Percentiles rank a stretch among this genome's conserved stretches.
phyloP scores from a whole-genome alignment of 1,284 basidiomycete species.

The Moesziomyces parantarcticus region DNA sequence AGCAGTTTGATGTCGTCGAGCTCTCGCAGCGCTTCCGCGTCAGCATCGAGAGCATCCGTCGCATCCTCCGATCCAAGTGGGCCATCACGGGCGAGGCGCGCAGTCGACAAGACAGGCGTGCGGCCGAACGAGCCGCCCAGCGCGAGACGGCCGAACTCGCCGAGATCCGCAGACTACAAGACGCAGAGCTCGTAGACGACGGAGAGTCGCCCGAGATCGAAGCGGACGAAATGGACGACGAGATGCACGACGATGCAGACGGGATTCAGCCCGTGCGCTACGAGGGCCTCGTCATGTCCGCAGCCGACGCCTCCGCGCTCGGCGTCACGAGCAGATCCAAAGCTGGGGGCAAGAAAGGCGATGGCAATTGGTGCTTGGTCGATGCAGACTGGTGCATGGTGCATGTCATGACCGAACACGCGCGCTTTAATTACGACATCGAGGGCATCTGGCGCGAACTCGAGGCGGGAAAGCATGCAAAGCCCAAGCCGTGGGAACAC shows the following conservation, averaged over 20 bases:
- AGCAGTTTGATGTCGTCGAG: conserved; percentile 45
- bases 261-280: conserved; percentile 52
- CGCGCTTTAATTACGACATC: conserved; percentile 59
- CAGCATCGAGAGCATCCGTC: conserved; percentile 57
- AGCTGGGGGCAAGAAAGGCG: conserved; percentile 52
- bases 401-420: conserved; percentile 64
- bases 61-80: conserved; percentile 56
- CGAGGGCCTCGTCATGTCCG: conserved; percentile 59
- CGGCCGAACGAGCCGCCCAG: conserved; percentile 28
- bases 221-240: conserved; percentile 12
- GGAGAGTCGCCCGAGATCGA: conserved; percentile 38
- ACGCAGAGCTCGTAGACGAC: conserved; percentile 34
- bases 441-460: conserved; percentile 59
- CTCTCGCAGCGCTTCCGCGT: conserved; percentile 59
- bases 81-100: conserved; percentile 28
- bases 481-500: conserved; percentile 37
- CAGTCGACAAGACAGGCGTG: conserved; percentile 39
- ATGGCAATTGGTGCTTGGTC: conserved; percentile 66
- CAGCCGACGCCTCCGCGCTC: conserved; percentile 38
- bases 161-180: conserved; percentile 29
- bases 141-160: conserved; percentile 38
- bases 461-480: conserved; percentile 17
- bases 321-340: conserved; percentile 39
- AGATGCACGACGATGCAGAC: conserved; percentile 24
- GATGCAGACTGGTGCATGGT: conserved; percentile 68